Conservation (phyloP, 805 yeast genomes). For the Wickerhamomyces mucosus region DNA sequence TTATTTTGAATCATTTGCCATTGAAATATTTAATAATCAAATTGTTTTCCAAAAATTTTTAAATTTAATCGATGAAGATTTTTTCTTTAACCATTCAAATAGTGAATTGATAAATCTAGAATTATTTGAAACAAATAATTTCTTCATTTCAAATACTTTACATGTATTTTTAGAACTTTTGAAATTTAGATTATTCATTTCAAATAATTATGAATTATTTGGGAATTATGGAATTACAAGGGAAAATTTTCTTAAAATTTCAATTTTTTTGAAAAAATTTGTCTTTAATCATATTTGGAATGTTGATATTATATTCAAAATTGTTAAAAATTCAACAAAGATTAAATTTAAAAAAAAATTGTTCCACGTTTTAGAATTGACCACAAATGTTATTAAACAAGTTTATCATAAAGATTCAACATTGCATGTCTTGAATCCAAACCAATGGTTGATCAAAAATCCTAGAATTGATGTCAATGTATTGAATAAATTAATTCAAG, state of each 20-base stretch:
- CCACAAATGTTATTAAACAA: constrained; percentile 52
- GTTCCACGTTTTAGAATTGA: constrained; percentile 21
- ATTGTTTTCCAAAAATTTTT: constrained; percentile 2
- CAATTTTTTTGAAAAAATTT: constrained; percentile 39
- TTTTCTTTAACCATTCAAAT: constrained; percentile 6
- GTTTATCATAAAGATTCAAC: constrained; percentile 60
- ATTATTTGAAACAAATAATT: constrained; percentile 2
- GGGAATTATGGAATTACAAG: constrained; percentile 28
- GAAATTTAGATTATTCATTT: constrained; percentile 56
- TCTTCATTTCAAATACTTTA: constrained; percentile 24
- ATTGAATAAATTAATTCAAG: constrained; percentile 28
- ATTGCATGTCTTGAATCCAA: constrained; percentile 36
- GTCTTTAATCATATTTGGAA: constrained; percentile 42
- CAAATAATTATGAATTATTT: constrained; percentile 56
- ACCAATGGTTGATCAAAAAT: constrained; percentile 44
- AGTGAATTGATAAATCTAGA: constrained; percentile 7
- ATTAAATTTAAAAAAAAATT: constrained; percentile 4
- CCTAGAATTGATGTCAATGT: constrained; percentile 23
- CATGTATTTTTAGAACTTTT: constrained; percentile 49
- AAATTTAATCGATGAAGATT: constrained; percentile 1
- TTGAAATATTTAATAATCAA: constrained; percentile 15
- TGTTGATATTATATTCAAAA: constrained; percentile 5
- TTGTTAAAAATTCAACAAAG: not conserved
- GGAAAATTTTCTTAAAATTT: constrained; percentile 28
- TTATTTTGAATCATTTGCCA: constrained; percentile 25